Conservation (phyloP, 495 filamentous ascomycete genomes). For the Margaritispora aquatica region DNA sequence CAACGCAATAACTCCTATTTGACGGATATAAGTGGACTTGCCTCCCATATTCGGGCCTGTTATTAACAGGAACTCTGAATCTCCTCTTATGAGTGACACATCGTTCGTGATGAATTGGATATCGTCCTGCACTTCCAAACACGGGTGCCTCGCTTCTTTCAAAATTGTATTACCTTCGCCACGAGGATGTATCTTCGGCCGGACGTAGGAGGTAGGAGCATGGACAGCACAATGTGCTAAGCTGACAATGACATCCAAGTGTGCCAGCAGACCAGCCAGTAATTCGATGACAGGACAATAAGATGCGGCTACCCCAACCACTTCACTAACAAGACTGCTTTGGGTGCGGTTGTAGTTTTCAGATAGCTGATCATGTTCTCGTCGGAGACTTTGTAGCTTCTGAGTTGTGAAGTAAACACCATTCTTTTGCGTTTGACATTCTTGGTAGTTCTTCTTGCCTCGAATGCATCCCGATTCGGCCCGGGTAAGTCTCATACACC, state of each 20-base stretch:
- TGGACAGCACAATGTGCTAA: conserved; percentile 94
- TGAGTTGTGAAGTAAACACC: conserved; percentile 96
- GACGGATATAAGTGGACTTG: conserved; percentile 97
- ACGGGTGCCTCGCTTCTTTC: conserved; percentile 91
- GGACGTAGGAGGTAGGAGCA: conserved; percentile 83
- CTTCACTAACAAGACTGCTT: conserved; percentile 83
- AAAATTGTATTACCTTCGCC: conserved; percentile 87
- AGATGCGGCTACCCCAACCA: conserved; percentile 87
- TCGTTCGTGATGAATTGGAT: conserved; percentile 99
- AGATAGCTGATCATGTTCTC: conserved; percentile 90
- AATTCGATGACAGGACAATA: conserved; percentile 92
- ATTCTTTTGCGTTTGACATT: conserved; percentile 98
- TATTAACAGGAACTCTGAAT: conserved; percentile 59
- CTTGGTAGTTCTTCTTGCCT: conserved; percentile 82
- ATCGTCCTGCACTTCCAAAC: conserved; percentile 99
- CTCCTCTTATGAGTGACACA: conserved; percentile 71
- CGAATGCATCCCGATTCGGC: conserved; percentile 91
- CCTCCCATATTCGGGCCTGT: conserved; percentile 99
- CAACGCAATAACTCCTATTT: conserved; percentile 93
- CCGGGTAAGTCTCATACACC: conserved; percentile 92
- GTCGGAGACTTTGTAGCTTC: conserved; percentile 70
- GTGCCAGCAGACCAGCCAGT: conserved; percentile 81
- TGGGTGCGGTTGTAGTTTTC: conserved; percentile 96
- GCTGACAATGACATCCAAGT: conserved; percentile 93
- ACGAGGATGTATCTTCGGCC: conserved; percentile 86